Percentiles rank a stretch among this genome's conserved stretches.
Conservation (phyloP, 108 stramenopile species). For the Cyclotella distinguenda region DNA sequence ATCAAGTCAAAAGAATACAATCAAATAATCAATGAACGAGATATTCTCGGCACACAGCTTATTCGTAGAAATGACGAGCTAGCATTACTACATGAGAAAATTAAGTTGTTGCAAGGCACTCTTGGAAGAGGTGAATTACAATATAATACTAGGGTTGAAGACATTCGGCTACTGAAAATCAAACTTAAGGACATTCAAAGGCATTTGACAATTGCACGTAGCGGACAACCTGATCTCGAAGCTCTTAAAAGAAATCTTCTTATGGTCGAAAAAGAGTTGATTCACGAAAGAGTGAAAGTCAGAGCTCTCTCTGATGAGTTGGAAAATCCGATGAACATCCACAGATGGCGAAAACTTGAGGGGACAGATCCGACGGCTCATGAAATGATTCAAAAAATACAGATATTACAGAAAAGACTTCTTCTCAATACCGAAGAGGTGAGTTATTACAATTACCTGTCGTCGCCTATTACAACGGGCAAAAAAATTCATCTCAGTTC, state of each 20-base stretch:
- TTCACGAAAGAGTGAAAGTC: conserved; percentile 83
- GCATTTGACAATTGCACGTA: conserved; percentile 55
- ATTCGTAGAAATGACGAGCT: conserved; percentile 89
- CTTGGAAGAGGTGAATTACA: conserved; percentile 73
- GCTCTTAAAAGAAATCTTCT: conserved; percentile 63
- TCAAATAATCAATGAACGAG: conserved; percentile 81
- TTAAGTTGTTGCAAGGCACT: conserved; percentile 78
- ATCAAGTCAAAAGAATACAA: conserved; percentile 75
- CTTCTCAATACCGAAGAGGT: conserved; percentile 83
- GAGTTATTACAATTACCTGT: not conserved
- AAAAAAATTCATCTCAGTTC: not conserved
- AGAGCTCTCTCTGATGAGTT: conserved; percentile 76
- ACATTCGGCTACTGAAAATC: conserved; percentile 72
- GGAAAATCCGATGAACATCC: conserved; percentile 89
- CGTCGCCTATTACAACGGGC: not conserved
- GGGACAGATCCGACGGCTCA: conserved; percentile 79
- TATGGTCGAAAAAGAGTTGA: conserved; percentile 65
- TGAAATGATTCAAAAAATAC: conserved; percentile 90
- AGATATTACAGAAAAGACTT: conserved; percentile 69
- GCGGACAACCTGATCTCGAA: conserved; percentile 43
- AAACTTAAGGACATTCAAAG: conserved; percentile 70
- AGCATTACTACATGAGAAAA: conserved; percentile 82
- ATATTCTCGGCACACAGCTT: conserved; percentile 85
- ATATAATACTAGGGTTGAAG: conserved; percentile 61
- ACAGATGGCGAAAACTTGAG: conserved; percentile 86